Conservation (phyloP, 129 eudicot species). For the Silybum marianum region DNA sequence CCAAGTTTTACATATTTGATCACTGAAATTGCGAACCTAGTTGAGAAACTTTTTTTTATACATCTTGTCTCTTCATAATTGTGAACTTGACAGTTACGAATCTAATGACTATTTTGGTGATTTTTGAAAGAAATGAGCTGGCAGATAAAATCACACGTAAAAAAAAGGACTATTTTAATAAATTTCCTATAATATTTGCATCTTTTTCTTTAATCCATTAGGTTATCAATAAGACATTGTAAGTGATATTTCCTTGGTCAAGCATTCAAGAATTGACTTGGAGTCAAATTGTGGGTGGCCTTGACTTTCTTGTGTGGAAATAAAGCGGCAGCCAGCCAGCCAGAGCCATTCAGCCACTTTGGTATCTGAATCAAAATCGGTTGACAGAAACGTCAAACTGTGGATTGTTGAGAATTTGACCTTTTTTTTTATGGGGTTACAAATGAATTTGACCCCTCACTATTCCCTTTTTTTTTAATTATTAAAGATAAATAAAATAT, state of each 20-base stretch:
- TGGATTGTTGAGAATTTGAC: slow-evolving; percentile 26
- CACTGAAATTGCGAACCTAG: too few species aligned
- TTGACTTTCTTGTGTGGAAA: slow-evolving; percentile 2
- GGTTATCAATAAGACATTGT: not conserved
- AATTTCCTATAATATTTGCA: too few species aligned
- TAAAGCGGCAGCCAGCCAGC: not conserved
- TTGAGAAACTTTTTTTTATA: too few species aligned
- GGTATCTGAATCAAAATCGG: not conserved
- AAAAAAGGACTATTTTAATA: too few species aligned
- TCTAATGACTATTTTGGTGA: too few species aligned
- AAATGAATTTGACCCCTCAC: not conserved
- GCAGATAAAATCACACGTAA: too few species aligned
- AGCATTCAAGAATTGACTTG: slow-evolving; percentile 17
- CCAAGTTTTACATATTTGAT: too few species aligned
- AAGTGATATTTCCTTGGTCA: not conserved
- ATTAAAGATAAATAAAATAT: not conserved
- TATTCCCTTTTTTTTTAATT: not conserved
- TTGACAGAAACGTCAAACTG: slow-evolving; percentile 30
- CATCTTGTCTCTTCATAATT: too few species aligned
- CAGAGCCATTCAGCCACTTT: slow-evolving; percentile 5
- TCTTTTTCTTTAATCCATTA: too few species aligned
- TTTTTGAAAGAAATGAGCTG: too few species aligned
- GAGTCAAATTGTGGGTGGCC: not conserved
- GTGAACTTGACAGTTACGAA: too few species aligned
- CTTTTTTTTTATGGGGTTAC: not conserved